Percentiles rank a stretch among this genome's conserved stretches.
Conservation (phyloP, 2,329 filamentous ascomycete genomes). For the Aspergillus chevalieri region DNA sequence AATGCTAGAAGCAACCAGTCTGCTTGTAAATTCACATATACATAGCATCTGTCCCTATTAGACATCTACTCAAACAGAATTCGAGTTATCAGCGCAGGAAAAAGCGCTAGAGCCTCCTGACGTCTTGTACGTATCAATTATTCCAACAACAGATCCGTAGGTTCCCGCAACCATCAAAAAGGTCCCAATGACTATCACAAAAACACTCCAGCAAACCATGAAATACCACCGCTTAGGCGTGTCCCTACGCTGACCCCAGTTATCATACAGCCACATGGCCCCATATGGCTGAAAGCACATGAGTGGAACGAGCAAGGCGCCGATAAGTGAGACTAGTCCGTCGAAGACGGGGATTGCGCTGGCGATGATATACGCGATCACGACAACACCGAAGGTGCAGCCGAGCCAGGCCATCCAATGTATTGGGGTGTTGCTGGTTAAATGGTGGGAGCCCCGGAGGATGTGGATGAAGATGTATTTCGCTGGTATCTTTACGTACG, state of each 20-base stretch:
- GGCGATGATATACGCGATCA: slow-evolving; percentile 21
- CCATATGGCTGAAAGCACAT: slow-evolving; percentile 14
- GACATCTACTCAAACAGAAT: neutral
- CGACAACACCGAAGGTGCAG: slow-evolving; percentile 13
- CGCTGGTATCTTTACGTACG: too few species aligned
- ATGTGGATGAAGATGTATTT: slow-evolving; percentile 12
- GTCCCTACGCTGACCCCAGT: slow-evolving; percentile 24
- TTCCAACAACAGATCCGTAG: slow-evolving; percentile 39
- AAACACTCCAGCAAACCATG: slow-evolving; percentile 19
- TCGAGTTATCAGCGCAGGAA: neutral
- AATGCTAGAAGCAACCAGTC: too few species aligned
- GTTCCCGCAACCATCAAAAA: slow-evolving; percentile 44
- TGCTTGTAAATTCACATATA: too few species aligned
- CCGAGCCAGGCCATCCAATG: slow-evolving; percentile 21
- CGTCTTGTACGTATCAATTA: slow-evolving; percentile 17
- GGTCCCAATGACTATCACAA: slow-evolving; percentile 31
- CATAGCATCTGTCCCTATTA: too few species aligned
- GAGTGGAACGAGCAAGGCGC: slow-evolving; percentile 19
- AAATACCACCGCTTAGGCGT: slow-evolving; percentile 11
- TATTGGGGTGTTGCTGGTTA: slow-evolving; percentile 13
- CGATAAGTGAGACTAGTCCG: slow-evolving; percentile 19
- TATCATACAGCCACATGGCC: slow-evolving; percentile 30
- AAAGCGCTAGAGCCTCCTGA: neutral
- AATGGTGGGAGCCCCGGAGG: slow-evolving; percentile 16
- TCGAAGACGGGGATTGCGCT: slow-evolving; percentile 22